Conservation (phyloP, 73 alveolate genomes). For the Uronychia binucleata region DNA sequence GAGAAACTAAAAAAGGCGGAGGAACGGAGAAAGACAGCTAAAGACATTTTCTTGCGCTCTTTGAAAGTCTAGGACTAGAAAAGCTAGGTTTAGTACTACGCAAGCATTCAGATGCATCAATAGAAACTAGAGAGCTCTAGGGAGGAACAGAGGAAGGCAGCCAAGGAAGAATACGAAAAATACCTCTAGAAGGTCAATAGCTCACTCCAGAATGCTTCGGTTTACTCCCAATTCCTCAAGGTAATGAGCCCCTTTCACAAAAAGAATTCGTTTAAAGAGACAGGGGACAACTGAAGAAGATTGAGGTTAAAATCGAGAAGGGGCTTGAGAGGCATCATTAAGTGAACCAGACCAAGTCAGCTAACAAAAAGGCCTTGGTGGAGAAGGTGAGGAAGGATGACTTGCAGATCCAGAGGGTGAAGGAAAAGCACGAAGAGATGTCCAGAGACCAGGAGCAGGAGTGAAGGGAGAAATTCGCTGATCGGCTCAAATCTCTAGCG, state of each 20-base stretch:
- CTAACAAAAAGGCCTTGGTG: neutral
- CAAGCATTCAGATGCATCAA: neutral
- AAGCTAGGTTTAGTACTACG: neutral
- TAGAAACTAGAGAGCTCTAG: neutral
- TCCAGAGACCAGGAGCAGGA: neutral
- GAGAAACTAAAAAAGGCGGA: neutral
- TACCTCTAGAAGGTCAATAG: neutral
- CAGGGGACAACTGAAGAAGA: neutral
- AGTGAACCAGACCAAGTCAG: neutral
- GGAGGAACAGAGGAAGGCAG: neutral
- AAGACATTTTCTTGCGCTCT: neutral
- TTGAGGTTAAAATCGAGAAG: neutral
- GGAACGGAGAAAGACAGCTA: neutral
- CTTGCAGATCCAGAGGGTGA: neutral
- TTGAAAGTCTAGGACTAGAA: neutral
- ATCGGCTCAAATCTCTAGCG: neutral
- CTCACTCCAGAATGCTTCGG: neutral
- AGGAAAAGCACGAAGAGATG: neutral
- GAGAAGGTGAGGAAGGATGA: neutral
- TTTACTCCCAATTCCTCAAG: neutral
- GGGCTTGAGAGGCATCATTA: neutral
- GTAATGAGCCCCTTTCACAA: neutral
- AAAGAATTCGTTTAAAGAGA: neutral
- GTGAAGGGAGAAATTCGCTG: neutral
- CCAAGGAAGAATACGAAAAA: neutral